A percentile compares a stretch with the other conserved stretches of the same genome.
Conservation (phyloP, 805 yeast genomes). For the Cyberlindnera suaveolens region DNA sequence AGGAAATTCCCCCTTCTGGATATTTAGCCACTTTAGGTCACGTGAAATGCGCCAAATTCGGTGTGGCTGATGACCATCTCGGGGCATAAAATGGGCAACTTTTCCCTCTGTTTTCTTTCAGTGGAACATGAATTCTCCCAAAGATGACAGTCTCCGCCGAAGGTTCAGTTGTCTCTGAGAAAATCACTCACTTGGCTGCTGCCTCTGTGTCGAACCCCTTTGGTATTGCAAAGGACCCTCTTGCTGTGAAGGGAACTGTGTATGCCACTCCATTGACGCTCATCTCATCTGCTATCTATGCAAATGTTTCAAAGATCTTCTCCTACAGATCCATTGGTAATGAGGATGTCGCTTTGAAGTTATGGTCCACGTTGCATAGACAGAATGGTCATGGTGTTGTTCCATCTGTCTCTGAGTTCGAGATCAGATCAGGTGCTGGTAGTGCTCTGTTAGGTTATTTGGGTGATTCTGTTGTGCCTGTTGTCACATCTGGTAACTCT, state of each 20-base stretch:
- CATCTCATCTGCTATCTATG: conserved; percentile 48
- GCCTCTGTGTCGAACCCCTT: conserved; percentile 46
- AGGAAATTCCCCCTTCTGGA: too few species aligned
- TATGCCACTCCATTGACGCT: conserved; percentile 43
- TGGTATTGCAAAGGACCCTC: conserved; percentile 31
- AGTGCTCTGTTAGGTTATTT: conserved; percentile 71
- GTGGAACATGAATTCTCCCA: neutral
- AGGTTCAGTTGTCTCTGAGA: conserved; percentile 16
- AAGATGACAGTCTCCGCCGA: conserved; percentile 12
- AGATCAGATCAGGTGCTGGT: conserved; percentile 82
- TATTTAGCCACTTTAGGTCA: neutral
- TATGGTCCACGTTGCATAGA: conserved; percentile 53
- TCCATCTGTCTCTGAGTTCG: conserved; percentile 54
- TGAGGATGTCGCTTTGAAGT: conserved; percentile 45
- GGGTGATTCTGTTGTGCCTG: conserved; percentile 28
- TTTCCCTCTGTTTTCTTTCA: neutral
- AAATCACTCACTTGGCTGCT: conserved; percentile 27
- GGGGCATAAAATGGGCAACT: neutral
- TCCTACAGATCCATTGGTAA: conserved; percentile 65
- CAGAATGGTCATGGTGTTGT: conserved; percentile 48
- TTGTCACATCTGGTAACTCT: conserved; percentile 62
- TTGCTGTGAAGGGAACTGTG: conserved; percentile 8
- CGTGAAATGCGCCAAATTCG: conserved; percentile 1
- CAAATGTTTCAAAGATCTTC: conserved; percentile 48
- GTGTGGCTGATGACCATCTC: conserved; percentile 2